Evolutionary conservation across 805 yeast genomes (phyloP).

Genomic region (Sugiyamaella boreocaroliniensis): DNA sequence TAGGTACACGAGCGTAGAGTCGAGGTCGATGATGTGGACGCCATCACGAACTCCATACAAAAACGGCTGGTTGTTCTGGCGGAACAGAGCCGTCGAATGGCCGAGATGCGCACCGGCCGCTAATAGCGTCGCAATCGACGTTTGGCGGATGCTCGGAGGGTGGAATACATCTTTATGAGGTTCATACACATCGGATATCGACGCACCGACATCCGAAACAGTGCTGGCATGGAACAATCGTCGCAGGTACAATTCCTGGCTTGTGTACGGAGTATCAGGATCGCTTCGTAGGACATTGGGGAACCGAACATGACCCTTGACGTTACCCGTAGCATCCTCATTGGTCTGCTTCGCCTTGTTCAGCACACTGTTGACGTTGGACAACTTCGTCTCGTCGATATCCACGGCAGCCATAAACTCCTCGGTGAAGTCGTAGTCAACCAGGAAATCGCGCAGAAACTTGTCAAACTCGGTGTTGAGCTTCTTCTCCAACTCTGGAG

Average conservation of each 20-base stretch:
- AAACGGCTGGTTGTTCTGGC: constrained; percentile 78
- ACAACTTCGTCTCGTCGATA: constrained; percentile 14
- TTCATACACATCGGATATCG: constrained; percentile 52
- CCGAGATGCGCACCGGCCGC: constrained; percentile 96
- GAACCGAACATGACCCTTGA: constrained; percentile 31
- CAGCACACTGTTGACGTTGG: constrained; percentile 9
- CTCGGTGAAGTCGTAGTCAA: constrained; percentile 22
- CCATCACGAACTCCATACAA: constrained; percentile 85
- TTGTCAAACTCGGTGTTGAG: constrained; percentile 25
- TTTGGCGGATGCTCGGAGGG: constrained; percentile 51
- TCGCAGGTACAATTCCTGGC: constrained; percentile 71
- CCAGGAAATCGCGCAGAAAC: constrained; percentile 25
- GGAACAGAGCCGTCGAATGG: constrained; percentile 63
- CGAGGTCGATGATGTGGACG: constrained; percentile 85
- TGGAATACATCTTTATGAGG: constrained; percentile 60
- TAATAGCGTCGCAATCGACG: constrained; percentile 63
- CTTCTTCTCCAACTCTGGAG: constrained; percentile 27
- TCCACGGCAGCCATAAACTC: constrained; percentile 16
- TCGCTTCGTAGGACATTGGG: constrained; percentile 62
- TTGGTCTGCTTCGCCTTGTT: neutral
- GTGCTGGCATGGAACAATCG: constrained; percentile 54
- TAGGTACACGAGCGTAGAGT: constrained; percentile 68
- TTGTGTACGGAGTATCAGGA: constrained; percentile 59
- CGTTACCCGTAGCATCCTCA: constrained; percentile 13
- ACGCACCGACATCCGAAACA: constrained; percentile 58